phyloP scores from a whole-genome alignment of 2,329 filamentous ascomycete genomes.

The Microsporum canis region DNA sequence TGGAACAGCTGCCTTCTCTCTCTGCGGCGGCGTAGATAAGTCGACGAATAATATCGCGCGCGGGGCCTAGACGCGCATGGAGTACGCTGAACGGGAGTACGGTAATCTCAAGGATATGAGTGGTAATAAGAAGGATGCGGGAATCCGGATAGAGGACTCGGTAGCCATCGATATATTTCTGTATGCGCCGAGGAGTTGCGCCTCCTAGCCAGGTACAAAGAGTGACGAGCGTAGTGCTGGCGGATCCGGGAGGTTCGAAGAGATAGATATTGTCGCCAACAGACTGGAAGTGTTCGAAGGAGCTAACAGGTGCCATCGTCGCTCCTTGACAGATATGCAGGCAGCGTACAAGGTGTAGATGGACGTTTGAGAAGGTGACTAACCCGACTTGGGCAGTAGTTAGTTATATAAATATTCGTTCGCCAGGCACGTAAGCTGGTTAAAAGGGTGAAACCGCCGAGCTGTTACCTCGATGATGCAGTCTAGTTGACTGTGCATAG shows the following conservation, averaged over 20 bases:
- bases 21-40: neutral
- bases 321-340: neutral
- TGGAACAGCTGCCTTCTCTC: neutral
- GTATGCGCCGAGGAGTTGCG: constrained; percentile 20
- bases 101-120: constrained; percentile 13
- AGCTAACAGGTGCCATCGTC: neutral
- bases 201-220: constrained; percentile 22
- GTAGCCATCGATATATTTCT: constrained; percentile 19
- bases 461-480: too few species aligned
- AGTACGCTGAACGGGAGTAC: neutral
- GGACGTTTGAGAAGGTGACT: too few species aligned
- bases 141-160: constrained; percentile 15
- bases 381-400: too few species aligned
- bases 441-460: too few species aligned
- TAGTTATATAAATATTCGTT: too few species aligned
- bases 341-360: too few species aligned
- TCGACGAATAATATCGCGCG: neutral
- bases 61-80: neutral
- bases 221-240: constrained; percentile 15
- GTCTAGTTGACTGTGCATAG: too few species aligned
- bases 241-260: neutral
- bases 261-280: neutral
- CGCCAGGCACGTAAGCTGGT: too few species aligned
- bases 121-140: constrained; percentile 18
- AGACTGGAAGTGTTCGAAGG: neutral